These are phyloP conservation scores for Yamadazyma tumulicola DNA, from an alignment of 805 yeast genomes.

Conservation along the genomic window DNA sequence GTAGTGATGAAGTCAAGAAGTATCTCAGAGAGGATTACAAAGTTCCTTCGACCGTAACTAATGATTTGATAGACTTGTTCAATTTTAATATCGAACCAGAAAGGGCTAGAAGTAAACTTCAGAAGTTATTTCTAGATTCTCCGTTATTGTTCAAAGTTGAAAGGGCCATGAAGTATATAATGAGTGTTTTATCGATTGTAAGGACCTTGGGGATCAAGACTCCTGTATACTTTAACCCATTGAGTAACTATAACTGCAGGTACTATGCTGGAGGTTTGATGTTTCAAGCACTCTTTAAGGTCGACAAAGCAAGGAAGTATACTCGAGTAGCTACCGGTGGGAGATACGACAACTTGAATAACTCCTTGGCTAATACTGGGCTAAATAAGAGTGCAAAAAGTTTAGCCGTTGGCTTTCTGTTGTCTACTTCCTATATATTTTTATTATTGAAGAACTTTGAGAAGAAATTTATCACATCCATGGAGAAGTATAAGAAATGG, in stretches of 20 bases:
- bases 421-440: slow-evolving; percentile 51
- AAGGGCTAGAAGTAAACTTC: slow-evolving; percentile 58
- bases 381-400: slow-evolving; percentile 23
- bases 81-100: slow-evolving; percentile 73
- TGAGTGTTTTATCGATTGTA: slow-evolving; percentile 52
- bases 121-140: slow-evolving; percentile 70
- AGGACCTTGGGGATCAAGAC: slow-evolving; percentile 57
- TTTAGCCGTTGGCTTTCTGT: slow-evolving; percentile 79
- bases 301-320: slow-evolving; percentile 45
- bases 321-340: slow-evolving; percentile 84
- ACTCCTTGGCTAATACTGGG: slow-evolving; percentile 55
- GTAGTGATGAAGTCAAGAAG: slow-evolving; percentile 53
- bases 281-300: slow-evolving; percentile 82
- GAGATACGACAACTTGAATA: slow-evolving; percentile 74
- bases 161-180: slow-evolving; percentile 58
- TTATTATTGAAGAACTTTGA: slow-evolving; percentile 29
- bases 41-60: slow-evolving; percentile 75
- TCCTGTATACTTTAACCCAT: slow-evolving; percentile 66
- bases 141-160: slow-evolving; percentile 61
- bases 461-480: slow-evolving; percentile 4
- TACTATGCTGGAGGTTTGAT: slow-evolving; percentile 80
- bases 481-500: slow-evolving; percentile 26
- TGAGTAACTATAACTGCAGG: slow-evolving; percentile 76
- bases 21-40: slow-evolving; percentile 52
- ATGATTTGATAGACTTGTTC: slow-evolving; percentile 71